Percentiles rank a stretch among this genome's conserved stretches.
phyloP scores from a whole-genome alignment of 2,329 filamentous ascomycete species.

The Talaromyces sp. region DNA sequence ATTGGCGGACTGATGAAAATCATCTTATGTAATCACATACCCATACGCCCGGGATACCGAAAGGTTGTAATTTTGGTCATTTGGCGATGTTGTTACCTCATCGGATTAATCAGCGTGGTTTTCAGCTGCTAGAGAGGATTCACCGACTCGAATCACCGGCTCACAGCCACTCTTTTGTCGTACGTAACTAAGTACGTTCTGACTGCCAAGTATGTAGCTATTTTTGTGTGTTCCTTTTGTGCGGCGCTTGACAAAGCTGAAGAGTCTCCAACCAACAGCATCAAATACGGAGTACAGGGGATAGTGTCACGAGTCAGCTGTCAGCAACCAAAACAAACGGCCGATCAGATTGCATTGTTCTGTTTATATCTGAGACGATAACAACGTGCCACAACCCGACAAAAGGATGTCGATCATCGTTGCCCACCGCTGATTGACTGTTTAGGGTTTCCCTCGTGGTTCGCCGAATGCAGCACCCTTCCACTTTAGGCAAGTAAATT shows the following conservation, averaged over 20 bases:
- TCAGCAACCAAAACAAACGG: constrained; percentile 3
- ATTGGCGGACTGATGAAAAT: background rate
- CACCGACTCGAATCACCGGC: background rate
- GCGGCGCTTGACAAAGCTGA: constrained; percentile 2
- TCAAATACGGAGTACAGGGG: background rate
- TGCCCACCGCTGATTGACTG: background rate
- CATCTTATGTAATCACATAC: background rate
- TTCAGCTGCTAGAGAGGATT: background rate
- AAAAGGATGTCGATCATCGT: background rate
- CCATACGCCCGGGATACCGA: background rate
- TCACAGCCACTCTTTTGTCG: background rate
- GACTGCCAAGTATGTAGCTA: background rate
- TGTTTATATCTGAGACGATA: constrained; percentile 7
- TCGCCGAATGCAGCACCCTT: constrained; percentile 4
- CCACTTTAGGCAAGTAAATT: background rate
- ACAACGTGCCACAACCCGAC: background rate
- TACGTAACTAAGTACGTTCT: background rate
- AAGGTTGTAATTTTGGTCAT: background rate
- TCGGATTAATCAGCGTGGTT: background rate
- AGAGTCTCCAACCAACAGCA: background rate
- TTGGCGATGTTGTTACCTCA: background rate
- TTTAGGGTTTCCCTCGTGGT: background rate
- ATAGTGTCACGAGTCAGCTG: background rate
- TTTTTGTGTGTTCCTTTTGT: background rate
- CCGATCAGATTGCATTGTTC: background rate